Conservation (phyloP, 2,329 filamentous ascomycete genomes). For the Huntiella abstrusa region DNA sequence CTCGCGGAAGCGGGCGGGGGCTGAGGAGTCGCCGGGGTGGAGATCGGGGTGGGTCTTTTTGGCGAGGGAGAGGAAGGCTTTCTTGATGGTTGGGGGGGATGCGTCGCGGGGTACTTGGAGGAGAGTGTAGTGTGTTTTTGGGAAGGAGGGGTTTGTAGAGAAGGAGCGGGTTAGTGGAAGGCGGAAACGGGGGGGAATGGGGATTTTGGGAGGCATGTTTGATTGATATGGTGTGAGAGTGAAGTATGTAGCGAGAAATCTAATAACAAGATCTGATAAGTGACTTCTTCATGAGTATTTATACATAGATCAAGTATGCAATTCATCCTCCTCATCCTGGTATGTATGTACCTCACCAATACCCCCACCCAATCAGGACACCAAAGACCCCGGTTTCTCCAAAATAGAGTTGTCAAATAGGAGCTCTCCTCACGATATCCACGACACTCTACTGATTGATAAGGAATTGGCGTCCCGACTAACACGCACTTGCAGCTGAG, state of each 20-base stretch:
- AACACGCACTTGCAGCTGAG: too few species aligned
- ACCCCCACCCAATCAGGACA: too few species aligned
- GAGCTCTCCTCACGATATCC: too few species aligned
- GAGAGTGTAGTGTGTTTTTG: slow-evolving; percentile 58
- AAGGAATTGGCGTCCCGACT: too few species aligned
- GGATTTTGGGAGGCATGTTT: not conserved
- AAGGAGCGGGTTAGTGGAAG: slow-evolving; percentile 11
- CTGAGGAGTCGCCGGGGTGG: slow-evolving; percentile 57
- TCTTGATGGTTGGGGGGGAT: slow-evolving; percentile 64
- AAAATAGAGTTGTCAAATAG: too few species aligned
- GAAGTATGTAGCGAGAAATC: not conserved
- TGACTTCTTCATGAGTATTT: too few species aligned
- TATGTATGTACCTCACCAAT: too few species aligned
- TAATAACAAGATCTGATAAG: not conserved
- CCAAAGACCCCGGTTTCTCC: too few species aligned
- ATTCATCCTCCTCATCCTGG: too few species aligned
- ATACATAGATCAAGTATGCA: too few species aligned
- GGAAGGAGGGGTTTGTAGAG: slow-evolving; percentile 10
- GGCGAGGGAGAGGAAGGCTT: slow-evolving; percentile 81
- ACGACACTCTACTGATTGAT: too few species aligned
- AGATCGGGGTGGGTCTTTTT: slow-evolving; percentile 85
- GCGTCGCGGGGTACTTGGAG: slow-evolving; percentile 55
- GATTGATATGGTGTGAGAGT: not conserved
- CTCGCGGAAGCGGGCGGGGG: slow-evolving; percentile 58
- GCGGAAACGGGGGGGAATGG: not conserved